phyloP scores from a whole-genome alignment of 2,329 filamentous ascomycete species.

The Cylindrodendrum hubeiense region DNA sequence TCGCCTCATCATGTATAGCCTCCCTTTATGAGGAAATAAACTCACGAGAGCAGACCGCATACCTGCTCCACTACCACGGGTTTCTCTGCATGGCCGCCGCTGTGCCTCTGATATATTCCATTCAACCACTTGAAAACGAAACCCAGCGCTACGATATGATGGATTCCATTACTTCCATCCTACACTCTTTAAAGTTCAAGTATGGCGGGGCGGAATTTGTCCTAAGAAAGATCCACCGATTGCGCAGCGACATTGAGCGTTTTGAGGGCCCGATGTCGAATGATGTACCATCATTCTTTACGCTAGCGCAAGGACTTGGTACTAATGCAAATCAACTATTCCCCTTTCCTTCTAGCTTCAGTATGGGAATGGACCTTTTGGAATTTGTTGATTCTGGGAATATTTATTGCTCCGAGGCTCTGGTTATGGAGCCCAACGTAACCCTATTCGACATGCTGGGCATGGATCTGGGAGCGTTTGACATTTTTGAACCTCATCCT shows the following conservation, averaged over 20 bases:
- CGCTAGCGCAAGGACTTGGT: too few relatives aligned
- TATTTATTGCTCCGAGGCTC: not conserved
- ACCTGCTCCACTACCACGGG: slow-evolving; percentile 11
- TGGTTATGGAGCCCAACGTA: not conserved
- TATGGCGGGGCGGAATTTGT: slow-evolving; percentile 15
- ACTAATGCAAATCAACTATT: slow-evolving; percentile 15
- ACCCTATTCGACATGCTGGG: not conserved
- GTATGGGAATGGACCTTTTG: slow-evolving; percentile 1
- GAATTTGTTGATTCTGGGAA: not conserved
- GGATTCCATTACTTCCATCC: not conserved
- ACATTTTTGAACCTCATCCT: not conserved
- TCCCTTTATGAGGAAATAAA: slow-evolving; percentile 19
- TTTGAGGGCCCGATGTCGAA: too few relatives aligned
- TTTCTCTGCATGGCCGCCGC: slow-evolving; percentile 18
- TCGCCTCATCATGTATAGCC: slow-evolving; percentile 9
- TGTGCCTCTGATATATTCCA: slow-evolving; percentile 3
- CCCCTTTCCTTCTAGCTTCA: slow-evolving; percentile 12
- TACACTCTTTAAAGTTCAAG: not conserved
- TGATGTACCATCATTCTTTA: too few relatives aligned
- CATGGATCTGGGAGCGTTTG: not conserved
- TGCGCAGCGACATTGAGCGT: not conserved
- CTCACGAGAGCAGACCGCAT: slow-evolving; percentile 7
- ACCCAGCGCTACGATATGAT: too few relatives aligned
- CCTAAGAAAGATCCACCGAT: slow-evolving; percentile 2
- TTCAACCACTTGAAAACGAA: not conserved